Conservation (phyloP, 1,284 basidiomycete species). For the Dichomitus squalens region DNA sequence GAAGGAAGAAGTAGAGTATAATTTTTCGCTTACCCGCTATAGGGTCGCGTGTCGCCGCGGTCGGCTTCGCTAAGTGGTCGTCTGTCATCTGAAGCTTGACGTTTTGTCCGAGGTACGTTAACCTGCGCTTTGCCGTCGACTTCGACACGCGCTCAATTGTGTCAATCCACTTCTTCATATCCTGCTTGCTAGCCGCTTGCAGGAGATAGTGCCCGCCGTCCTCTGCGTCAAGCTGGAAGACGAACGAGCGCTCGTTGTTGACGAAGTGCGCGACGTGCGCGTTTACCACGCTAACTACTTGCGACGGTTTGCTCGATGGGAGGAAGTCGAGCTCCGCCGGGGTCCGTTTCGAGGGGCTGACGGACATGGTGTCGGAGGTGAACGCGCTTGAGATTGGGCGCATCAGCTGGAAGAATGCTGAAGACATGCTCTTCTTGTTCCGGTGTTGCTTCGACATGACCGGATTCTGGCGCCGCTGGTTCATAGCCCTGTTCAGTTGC, state of each 20-base stretch:
- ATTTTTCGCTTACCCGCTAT: constrained; percentile 53
- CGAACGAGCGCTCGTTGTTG: constrained; percentile 79
- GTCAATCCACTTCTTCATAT: constrained; percentile 77
- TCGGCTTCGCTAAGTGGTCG: constrained; percentile 58
- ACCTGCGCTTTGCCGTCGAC: constrained; percentile 71
- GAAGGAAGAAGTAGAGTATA: neutral
- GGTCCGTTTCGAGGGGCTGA: constrained; percentile 52
- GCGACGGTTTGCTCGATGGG: constrained; percentile 67
- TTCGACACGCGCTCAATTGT: constrained; percentile 70
- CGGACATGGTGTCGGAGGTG: constrained; percentile 55
- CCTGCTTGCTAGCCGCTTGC: constrained; percentile 66
- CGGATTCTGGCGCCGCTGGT: constrained; percentile 51
- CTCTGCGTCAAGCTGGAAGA: constrained; percentile 80
- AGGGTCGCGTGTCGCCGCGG: constrained; percentile 51
- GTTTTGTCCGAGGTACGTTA: constrained; percentile 77
- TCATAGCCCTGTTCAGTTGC: constrained; percentile 70
- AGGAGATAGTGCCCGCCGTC: constrained; percentile 82
- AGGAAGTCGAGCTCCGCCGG: constrained; percentile 74
- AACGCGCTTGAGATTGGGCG: constrained; percentile 85
- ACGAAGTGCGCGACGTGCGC: constrained; percentile 68
- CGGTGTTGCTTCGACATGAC: constrained; percentile 67
- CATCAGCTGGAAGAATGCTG: constrained; percentile 80
- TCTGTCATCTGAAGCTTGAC: constrained; percentile 71
- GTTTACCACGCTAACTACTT: constrained; percentile 73
- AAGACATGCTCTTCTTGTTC: constrained; percentile 82